Base-by-base conservation (phyloP, 441 rosid species). In the Jatropha podagrica region DNA sequence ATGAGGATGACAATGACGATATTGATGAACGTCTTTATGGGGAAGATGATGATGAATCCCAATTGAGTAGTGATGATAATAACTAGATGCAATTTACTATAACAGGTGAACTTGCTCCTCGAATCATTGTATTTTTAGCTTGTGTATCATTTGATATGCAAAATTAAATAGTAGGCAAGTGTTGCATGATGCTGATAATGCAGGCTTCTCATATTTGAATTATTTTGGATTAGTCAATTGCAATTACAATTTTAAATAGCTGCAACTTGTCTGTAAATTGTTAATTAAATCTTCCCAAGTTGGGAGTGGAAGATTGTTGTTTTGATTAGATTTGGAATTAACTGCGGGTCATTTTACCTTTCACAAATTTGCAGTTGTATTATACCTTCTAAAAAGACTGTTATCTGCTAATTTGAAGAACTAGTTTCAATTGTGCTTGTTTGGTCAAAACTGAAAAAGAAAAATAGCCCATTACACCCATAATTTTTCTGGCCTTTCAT, bases 1-100 rank as follows among this genome's bases (percentile, higher is more conserved):
- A 78, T 58, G 89, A 23, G 0, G 40, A 85, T 38, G 78, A 86
- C 18, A 89, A 89, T 2, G 90, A 61, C 13, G 41, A 27, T 61
- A 61, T 62, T 62, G 65, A 37, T 62, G 42, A 62, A 15, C 42
- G 44, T 14, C 42, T 62, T 62, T 62, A 62, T 62, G 44, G 42
- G 65, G 65, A 62, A 62, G 65, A 62, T 0, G 42, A 62, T 62
- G 65, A 32, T 62, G 65, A 62, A 62, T 62, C 65, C 42, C 65
- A 62, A 62, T 15, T 62, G 44, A 62, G 65, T 4, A 62, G 65
- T 14, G 65, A 62, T 62, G 65, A 62, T 62, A 10, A 26, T 27
- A 62, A 62, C 42, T 62, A 37, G 9, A 62, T 62, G n/a, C 65
- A 62, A 37, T 32, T 23, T 32, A 5, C 10, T 37, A 62, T 62